Base-by-base conservation (phyloP, 23 red algal species). In the Cyanidioschyzon merolae region DNA sequence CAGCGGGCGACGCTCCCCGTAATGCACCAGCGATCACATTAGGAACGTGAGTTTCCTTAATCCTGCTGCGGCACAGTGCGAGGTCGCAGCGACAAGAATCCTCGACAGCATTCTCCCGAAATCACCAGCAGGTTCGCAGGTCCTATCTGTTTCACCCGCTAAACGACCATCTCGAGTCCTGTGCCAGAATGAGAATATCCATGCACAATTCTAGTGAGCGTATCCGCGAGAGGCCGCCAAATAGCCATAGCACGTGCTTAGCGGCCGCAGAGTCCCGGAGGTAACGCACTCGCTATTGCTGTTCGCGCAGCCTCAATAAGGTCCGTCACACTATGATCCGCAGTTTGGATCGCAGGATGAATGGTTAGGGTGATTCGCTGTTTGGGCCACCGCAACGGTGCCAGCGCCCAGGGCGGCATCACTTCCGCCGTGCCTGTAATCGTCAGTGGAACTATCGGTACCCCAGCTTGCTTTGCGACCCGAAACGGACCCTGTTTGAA, bases 401-500 rank as follows among this genome's bases (percentile, higher is more conserved):
- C 59, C 76, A 79, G 83, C 24, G 93, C 88, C 36, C 75, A 75
- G 26, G 74, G 41, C 1, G 93, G 93, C 93, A 97, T 97, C 39
- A 88, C 41, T 32, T 97, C 87, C 15, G 83, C 39, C 1, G 93
- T 88, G 34, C 88, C 88, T 25, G 58, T 39, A 38, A 97, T 88
- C 27, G 93, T 97, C 57, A 97, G 76, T 34, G 93, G 93, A 12
- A 97, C 88, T 29, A 97, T 79, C 0, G 82, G 80, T 17, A 82
- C 93, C 32, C 77, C 75, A 18, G 79, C 75, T 40, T 80, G 40
- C 57, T 88, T 87, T 0, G 93, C 93, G 26, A 88, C 93, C 58
- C 85, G 83, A 76, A 97, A 97, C 12, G 88, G 85, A 26, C 93
- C 93, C 15, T 77, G 25, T 80, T 83, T 76, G 76, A 97, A 97